Base-by-base conservation (phyloP, 805 yeast genomes). In the Monosporozyma siamensis region DNA sequence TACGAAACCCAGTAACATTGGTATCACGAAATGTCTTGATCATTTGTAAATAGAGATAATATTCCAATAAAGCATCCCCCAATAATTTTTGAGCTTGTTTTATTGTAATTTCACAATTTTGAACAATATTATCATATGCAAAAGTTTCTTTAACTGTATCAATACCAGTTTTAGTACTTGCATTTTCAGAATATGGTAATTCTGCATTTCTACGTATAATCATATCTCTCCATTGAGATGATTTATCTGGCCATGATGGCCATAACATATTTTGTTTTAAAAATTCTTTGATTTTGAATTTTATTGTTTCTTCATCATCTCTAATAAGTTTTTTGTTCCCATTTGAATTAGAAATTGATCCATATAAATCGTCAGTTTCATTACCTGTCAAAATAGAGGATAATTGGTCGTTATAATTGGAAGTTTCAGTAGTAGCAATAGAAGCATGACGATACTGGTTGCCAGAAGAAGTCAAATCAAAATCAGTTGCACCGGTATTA, bases 1-100 rank as follows among this genome's bases (percentile, higher is more conserved):
- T 92, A 41, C 95, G 74, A 54, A 89, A 78, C 0, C 94, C 98
- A 0, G 95, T 88, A 24, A 88, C 71, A 62, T 92, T 92, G 51
- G 89, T 62, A 38, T 80, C 68, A 49, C 85, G 71, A 59, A 79
- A 92, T 14, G 60, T 54, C 39, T 59, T 61, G 22, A 60, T 53
- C 43, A 61, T 44, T 46, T 60, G 64, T 35, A 60, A 42, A 40
- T 47, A 59, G 20, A 57, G 49, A 42, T 59, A 61, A 42, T 47
- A 59, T 26, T 60, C 63, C 12, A 60, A 47, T 5, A 61, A 49
- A 7, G 66, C 65, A 37, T 59, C 57, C 18, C 56, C 50, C 18
- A 52, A 25, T 11, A 52, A 17, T n/a, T 32, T 38, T 27, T 45
- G 44, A 8, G 55, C 47, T 27, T 44, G 39, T 12, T 31, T 24